Evolutionary conservation across 1,284 basidiomycete species (phyloP).

Genomic region (Cystobasidium pallidum): DNA sequence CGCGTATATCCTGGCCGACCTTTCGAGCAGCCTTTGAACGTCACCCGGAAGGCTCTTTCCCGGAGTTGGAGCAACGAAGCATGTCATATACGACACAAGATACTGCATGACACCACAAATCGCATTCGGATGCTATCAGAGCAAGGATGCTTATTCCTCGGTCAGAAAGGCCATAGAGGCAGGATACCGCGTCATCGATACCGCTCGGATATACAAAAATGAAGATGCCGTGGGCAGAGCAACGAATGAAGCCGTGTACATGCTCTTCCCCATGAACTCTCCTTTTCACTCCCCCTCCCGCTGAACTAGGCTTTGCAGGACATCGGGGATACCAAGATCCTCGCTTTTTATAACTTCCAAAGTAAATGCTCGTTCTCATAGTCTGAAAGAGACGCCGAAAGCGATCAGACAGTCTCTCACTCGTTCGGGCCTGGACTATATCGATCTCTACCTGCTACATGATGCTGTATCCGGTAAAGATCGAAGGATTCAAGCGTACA

Average conservation of each 20-base stretch:
- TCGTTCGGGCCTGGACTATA: conserved; percentile 51
- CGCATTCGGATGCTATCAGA: conserved; percentile 43
- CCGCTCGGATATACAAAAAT: conserved; percentile 72
- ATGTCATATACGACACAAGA: neutral
- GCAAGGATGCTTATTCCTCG: conserved; percentile 21
- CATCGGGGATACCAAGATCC: conserved; percentile 60
- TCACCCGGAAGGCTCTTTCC: too few relatives aligned
- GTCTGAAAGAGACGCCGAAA: conserved; percentile 43
- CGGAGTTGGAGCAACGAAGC: too few relatives aligned
- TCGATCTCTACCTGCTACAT: conserved; percentile 53
- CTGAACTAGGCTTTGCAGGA: neutral
- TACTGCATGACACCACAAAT: conserved; percentile 13
- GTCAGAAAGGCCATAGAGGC: conserved; percentile 21
- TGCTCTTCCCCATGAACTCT: neutral
- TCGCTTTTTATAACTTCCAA: conserved; percentile 67
- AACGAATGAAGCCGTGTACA: conserved; percentile 57
- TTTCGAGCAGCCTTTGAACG: too few relatives aligned
- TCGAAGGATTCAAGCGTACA: conserved; percentile 59
- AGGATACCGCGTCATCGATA: conserved; percentile 63
- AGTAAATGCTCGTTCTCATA: conserved; percentile 50
- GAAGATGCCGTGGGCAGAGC: conserved; percentile 67
- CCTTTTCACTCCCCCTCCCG: neutral
- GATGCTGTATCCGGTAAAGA: conserved; percentile 43
- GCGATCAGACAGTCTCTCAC: conserved; percentile 48
- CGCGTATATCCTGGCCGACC: too few relatives aligned